A percentile compares a stretch with the other conserved stretches of the same genome.
phyloP scores from a whole-genome alignment of 768 basidiomycete species.

The Mycena galericulata region DNA sequence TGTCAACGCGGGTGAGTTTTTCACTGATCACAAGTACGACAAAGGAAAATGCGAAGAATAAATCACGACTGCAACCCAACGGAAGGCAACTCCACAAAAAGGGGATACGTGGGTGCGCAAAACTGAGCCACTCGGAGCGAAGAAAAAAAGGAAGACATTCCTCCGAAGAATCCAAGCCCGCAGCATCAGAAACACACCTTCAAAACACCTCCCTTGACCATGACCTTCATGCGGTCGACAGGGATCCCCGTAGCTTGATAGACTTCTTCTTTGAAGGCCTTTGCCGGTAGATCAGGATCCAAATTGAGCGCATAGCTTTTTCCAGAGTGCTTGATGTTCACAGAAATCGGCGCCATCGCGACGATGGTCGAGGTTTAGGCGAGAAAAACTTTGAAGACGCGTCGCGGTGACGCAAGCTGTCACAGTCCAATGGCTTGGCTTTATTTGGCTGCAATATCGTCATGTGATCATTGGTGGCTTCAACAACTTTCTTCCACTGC shows the following conservation, averaged over 20 bases:
- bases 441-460: too few species aligned
- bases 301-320: conserved; percentile 79
- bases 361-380: conserved; percentile 14
- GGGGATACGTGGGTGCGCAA: not conserved
- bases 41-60: too few species aligned
- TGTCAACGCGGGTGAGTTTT: conserved; percentile 43
- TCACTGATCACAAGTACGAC: too few species aligned
- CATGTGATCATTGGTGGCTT: too few species aligned
- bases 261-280: conserved; percentile 85
- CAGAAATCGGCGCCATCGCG: conserved; percentile 73
- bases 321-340: conserved; percentile 92
- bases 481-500: too few species aligned
- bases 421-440: not conserved
- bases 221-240: conserved; percentile 94
- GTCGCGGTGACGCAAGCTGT: conserved; percentile 35
- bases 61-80: too few species aligned
- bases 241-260: conserved; percentile 89
- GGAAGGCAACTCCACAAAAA: too few species aligned
- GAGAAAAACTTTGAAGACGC: conserved; percentile 37
- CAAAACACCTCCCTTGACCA: conserved; percentile 92
- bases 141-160: not conserved
- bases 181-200: conserved; percentile 67
- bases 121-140: not conserved
- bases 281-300: conserved; percentile 75
- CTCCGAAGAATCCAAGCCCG: not conserved